Evolutionary conservation across 2,329 filamentous ascomycete species (phyloP).

Genomic region (Talaromyces pinophilus): DNA sequence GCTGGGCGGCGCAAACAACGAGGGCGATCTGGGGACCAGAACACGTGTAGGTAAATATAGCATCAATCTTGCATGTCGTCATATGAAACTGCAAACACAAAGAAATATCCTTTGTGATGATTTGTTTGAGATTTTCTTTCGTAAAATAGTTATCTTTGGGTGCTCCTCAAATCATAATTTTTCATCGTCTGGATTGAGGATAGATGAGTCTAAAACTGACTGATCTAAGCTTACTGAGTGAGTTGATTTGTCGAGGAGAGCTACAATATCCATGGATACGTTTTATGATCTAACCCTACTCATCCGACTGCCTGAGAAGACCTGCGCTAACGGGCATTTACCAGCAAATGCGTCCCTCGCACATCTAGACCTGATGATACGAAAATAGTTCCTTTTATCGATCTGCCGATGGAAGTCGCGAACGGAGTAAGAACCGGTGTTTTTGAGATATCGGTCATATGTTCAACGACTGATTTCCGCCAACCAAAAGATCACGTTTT

Average conservation of each 20-base stretch:
- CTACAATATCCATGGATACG: background rate
- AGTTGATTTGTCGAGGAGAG: background rate
- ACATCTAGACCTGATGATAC: background rate
- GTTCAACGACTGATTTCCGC: background rate
- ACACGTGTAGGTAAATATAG: slow-evolving; percentile 22
- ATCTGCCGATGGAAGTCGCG: background rate
- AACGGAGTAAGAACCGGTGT: background rate
- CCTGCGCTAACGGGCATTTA: background rate
- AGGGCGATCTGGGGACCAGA: slow-evolving; percentile 15
- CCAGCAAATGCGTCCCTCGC: background rate
- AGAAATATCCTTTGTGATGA: background rate
- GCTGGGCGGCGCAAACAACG: background rate
- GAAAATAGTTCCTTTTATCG: background rate
- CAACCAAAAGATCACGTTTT: background rate
- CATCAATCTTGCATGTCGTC: slow-evolving; percentile 11
- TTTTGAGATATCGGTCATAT: background rate
- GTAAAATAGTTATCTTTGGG: background rate
- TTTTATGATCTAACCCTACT: background rate
- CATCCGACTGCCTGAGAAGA: background rate
- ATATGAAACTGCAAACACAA: background rate
- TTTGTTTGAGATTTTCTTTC: background rate
- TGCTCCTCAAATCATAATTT: background rate
- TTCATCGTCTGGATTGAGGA: background rate
- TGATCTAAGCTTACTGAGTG: background rate
- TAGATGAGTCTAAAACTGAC: background rate